Base-by-base conservation (phyloP, 2,329 filamentous ascomycete genomes). In the Curvularia hawaiiensis region DNA sequence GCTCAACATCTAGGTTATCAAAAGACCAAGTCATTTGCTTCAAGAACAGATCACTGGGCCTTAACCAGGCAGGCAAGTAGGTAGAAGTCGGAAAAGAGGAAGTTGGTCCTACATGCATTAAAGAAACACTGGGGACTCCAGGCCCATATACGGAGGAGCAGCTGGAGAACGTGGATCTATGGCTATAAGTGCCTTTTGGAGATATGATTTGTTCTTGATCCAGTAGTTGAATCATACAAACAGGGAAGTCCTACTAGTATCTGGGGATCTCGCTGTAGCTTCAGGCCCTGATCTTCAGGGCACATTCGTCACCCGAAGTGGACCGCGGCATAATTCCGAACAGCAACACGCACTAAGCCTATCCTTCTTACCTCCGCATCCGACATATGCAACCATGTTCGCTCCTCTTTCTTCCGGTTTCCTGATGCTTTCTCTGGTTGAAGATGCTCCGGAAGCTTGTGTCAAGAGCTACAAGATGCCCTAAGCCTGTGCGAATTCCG, bases 361-460 rank as follows among this genome's bases (percentile, higher is more conserved):
- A 12, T 40, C 39, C 18, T 18, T 44, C 24, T 44, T 28, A 31
- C 40, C 50, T 54, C 47, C 54, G 58, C 45, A 31, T 22, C 30
- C 18, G n/a, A 41, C 14, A 22, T 4, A 31, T 30, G 38, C 43
- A 50, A 33, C 24, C 33, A 57, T 60, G 57, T 18, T 20, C 26
- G 35, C 3, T 24, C n/a, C 31, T 28, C 24, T n/a, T 26, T 18
- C 30, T 5, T 38, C 40, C 48, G 16, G 14, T 28, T 9, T 51
- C 48, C n/a, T 33, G 31, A 68, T 71, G 67, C 33, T n/a, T 61
- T 48, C 30, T 43, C 22, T 52, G 45, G 28, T 24, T 52, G 51
- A 70, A 60, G 48, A 75, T 75, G 72, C 61, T 73, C 16, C 69
- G 70, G 54, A 59, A 65, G 53, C 59, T 70, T 39, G 49, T 69